Conservation (phyloP, 31 red algal species). For the Odonthalia washingtoniensis region DNA sequence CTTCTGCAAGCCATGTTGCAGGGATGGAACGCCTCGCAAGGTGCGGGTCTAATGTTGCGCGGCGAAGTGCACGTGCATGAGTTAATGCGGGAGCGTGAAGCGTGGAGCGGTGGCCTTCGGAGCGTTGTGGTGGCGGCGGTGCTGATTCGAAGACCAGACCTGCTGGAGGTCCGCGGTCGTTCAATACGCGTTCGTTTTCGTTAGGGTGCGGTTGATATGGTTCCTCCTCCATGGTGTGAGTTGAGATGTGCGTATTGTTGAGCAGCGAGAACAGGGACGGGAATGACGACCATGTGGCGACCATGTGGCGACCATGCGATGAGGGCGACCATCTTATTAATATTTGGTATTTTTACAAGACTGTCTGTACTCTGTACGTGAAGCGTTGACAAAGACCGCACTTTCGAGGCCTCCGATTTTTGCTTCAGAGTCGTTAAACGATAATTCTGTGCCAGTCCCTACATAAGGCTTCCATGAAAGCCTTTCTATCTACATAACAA, state of each 20-base stretch:
- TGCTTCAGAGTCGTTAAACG: too few relatives aligned
- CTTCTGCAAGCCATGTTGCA: slow-evolving; percentile 66
- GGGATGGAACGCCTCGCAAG: slow-evolving; percentile 63
- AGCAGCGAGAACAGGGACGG: slow-evolving; percentile 19
- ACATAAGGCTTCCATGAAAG: too few relatives aligned
- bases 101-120: slow-evolving; percentile 55
- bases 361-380: too few relatives aligned
- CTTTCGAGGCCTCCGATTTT: too few relatives aligned
- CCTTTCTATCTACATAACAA: too few relatives aligned
- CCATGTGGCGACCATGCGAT: too few relatives aligned
- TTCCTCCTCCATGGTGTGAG: not conserved
- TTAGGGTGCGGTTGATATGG: not conserved
- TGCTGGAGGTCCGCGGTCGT: slow-evolving; percentile 69
- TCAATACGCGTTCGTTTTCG: slow-evolving; percentile 26
- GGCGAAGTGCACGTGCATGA: slow-evolving; percentile 81
- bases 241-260: slow-evolving; percentile 30
- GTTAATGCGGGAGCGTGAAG: slow-evolving; percentile 51
- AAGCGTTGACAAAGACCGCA: too few relatives aligned
- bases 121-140: slow-evolving; percentile 53
- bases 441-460: too few relatives aligned
- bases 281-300: slow-evolving; percentile 33
- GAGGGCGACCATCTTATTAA: too few relatives aligned
- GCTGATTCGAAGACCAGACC: slow-evolving; percentile 70
- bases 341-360: too few relatives aligned
- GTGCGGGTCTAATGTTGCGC: slow-evolving; percentile 56